Evolutionary conservation across 1,284 basidiomycete genomes (phyloP).

Genomic region (Pseudozyma pruni): DNA sequence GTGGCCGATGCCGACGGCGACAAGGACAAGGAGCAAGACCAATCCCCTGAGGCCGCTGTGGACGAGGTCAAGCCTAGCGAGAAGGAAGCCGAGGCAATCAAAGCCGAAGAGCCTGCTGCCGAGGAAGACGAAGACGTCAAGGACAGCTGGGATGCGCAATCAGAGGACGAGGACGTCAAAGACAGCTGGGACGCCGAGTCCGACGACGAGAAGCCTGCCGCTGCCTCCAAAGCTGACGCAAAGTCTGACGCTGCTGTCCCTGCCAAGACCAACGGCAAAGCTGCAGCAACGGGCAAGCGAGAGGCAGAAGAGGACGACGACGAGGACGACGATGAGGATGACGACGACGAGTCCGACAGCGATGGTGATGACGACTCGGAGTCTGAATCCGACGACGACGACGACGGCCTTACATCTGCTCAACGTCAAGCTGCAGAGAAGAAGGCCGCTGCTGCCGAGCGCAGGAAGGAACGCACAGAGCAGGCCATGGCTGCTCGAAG

Average conservation of each 20-base stretch:
- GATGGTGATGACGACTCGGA: slow-evolving; percentile 71
- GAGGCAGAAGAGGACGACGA: slow-evolving; percentile 14
- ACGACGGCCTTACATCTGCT: slow-evolving; percentile 67
- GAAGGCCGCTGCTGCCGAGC: slow-evolving; percentile 85
- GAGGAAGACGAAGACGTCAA: slow-evolving; percentile 57
- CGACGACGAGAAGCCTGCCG: slow-evolving; percentile 71
- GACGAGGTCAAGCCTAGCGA: slow-evolving; percentile 53
- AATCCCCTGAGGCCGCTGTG: slow-evolving; percentile 8
- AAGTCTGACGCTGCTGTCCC: slow-evolving; percentile 37
- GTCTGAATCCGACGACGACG: slow-evolving; percentile 59
- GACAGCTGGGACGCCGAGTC: slow-evolving; percentile 72
- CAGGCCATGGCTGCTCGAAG: slow-evolving; percentile 86
- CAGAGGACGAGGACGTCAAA: slow-evolving; percentile 64
- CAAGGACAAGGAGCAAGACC: slow-evolving; percentile 15
- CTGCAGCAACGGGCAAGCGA: slow-evolving; percentile 18
- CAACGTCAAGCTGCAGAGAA: slow-evolving; percentile 76
- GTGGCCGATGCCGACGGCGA: slow-evolving; percentile 20
- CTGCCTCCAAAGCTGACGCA: slow-evolving; percentile 21
- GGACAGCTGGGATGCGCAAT: slow-evolving; percentile 39
- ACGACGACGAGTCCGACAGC: slow-evolving; percentile 73
- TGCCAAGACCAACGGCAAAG: slow-evolving; percentile 28
- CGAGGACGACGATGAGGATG: slow-evolving; percentile 47
- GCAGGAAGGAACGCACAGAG: slow-evolving; percentile 83
- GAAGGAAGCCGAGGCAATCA: slow-evolving; percentile 54
- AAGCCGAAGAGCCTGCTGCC: slow-evolving; percentile 62